phyloP scores from a whole-genome alignment of 495 filamentous ascomycete genomes.

The Evernia prunastri region DNA sequence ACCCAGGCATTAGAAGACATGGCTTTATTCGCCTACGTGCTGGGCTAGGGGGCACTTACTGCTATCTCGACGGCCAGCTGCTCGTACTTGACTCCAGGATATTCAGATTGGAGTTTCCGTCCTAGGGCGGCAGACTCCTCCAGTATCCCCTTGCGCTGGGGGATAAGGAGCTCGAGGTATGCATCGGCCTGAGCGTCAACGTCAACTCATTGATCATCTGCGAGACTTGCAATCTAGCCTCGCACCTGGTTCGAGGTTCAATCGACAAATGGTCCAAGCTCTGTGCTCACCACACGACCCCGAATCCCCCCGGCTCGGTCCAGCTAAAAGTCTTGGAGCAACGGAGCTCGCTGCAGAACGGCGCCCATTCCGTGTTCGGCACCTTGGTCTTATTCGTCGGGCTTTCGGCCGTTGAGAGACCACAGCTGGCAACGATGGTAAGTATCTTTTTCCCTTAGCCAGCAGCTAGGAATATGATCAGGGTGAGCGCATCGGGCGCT shows the following conservation, averaged over 20 bases:
- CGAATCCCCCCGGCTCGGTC: no score
- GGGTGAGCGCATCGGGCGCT: constrained; percentile 26
- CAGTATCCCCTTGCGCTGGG: constrained; percentile 41
- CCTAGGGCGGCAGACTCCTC: constrained; percentile 40
- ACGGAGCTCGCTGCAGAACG: no score
- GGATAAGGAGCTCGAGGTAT: constrained; percentile 50
- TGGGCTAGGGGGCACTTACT: constrained; percentile 24
- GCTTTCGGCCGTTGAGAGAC: constrained; percentile 26
- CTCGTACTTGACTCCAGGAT: constrained; percentile 34
- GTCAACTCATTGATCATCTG: no score
- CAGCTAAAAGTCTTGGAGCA: no score
- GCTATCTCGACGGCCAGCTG: constrained; percentile 54
- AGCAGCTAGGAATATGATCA: constrained; percentile 36
- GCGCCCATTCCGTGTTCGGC: no score
- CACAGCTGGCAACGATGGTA: constrained; percentile 27
- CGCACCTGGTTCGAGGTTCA: constrained; percentile 61
- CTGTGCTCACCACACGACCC: no score
- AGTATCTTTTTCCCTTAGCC: constrained; percentile 34
- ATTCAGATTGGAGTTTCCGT: constrained; percentile 31
- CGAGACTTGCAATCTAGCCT: background rate
- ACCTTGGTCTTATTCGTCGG: no score
- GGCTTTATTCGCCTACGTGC: background rate
- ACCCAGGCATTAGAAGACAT: background rate
- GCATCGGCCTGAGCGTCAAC: constrained; percentile 47
- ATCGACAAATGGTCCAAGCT: constrained; percentile 54